These are phyloP conservation scores for Citrus inodora DNA, from an alignment of 345 rosid species.

Conservation along the genomic window DNA sequence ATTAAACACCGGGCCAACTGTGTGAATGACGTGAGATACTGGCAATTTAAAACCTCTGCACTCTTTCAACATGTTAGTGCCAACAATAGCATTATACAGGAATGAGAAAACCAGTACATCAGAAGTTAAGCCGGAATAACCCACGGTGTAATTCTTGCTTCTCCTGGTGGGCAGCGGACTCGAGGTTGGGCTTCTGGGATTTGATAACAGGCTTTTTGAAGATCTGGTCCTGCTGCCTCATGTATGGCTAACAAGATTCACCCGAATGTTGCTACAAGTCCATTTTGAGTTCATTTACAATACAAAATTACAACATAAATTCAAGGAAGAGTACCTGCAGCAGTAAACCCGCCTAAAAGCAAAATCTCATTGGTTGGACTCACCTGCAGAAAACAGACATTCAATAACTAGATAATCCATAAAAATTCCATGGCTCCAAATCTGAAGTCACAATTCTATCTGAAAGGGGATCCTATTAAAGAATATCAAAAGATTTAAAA, in stretches of 20 bases:
- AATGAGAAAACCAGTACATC: background rate
- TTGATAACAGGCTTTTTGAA: constrained; percentile 53
- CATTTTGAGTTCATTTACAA: background rate
- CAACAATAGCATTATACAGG: background rate
- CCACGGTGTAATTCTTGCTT: constrained; percentile 84
- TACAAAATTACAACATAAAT: background rate
- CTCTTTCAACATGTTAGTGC: constrained; percentile 6
- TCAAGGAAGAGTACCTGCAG: constrained; percentile 46
- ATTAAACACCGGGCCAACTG: constrained; percentile 69
- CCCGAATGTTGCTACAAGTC: background rate
- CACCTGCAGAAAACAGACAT: constrained; percentile 35
- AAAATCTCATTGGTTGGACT: constrained; percentile 72
- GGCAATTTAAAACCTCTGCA: constrained; percentile 77
- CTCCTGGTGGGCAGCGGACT: constrained; percentile 73
- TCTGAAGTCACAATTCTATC: background rate
- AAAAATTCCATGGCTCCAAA: background rate
- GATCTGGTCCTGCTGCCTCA: constrained; percentile 69
- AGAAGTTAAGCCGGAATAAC: constrained; percentile 1
- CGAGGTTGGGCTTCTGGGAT: constrained; percentile 59
- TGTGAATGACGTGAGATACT: constrained; percentile 68
- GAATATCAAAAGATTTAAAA: background rate
- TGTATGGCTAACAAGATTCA: constrained; percentile 52
- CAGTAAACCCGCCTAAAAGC: constrained; percentile 85
- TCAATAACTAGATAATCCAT: background rate
- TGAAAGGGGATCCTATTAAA: background rate